These are phyloP conservation scores for Entophlyctis luteolus DNA, from an alignment of 192 early-diverging fungal genomes.

Conservation along the genomic window DNA sequence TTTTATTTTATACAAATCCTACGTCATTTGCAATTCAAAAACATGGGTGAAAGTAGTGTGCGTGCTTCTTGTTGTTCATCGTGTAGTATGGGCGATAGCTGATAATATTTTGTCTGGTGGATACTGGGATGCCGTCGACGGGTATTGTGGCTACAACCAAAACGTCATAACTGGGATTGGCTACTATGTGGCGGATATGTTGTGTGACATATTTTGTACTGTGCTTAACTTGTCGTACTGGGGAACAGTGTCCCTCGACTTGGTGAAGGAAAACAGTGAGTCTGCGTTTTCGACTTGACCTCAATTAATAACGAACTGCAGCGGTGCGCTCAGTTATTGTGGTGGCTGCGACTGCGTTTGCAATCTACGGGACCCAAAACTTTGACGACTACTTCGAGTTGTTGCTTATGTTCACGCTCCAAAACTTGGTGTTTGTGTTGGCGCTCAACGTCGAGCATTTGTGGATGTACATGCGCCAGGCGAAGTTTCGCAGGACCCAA, in stretches of 20 bases:
- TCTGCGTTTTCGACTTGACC: not conserved
- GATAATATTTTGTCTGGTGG: not conserved
- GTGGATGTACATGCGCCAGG: too few species aligned
- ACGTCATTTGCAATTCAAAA: too few species aligned
- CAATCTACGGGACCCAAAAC: not conserved
- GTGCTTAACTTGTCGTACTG: not conserved
- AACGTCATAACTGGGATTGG: not conserved
- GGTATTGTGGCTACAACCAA: not conserved
- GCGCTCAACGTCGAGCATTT: too few species aligned
- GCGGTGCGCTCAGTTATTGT: not conserved
- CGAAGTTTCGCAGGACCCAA: too few species aligned
- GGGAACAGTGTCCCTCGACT: not conserved
- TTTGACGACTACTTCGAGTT: not conserved
- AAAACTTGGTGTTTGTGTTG: too few species aligned
- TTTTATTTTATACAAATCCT: too few species aligned
- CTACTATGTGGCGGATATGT: not conserved
- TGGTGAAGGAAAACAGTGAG: slow-evolving; percentile 5
- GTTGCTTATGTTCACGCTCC: not conserved
- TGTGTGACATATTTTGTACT: not conserved
- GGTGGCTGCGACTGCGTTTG: not conserved
- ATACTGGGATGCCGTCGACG: not conserved
- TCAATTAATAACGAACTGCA: not conserved
- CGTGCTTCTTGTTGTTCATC: not conserved
- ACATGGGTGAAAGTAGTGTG: too few species aligned
- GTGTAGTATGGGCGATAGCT: not conserved